Conservation (phyloP, 2,329 filamentous ascomycete genomes). For the Didymosphaeria variabile region DNA sequence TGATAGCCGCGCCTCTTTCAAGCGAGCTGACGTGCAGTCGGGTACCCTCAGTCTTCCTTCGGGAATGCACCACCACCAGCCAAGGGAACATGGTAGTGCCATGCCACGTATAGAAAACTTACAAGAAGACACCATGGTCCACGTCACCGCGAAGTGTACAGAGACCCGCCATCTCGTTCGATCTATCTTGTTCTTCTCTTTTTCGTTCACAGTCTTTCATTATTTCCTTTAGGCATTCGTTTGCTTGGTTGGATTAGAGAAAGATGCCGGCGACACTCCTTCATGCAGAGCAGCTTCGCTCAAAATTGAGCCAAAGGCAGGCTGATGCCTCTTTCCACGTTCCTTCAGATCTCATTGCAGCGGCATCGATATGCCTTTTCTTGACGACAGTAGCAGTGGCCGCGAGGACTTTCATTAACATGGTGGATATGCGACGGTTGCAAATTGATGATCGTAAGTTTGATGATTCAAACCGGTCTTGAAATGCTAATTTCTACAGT, state of each 20-base stretch:
- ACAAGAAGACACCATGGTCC: slow-evolving; percentile 10
- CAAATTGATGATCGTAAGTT: slow-evolving; percentile 25
- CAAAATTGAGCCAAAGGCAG: slow-evolving; percentile 12
- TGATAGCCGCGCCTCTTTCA: slow-evolving; percentile 3
- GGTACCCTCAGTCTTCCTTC: slow-evolving; percentile 14
- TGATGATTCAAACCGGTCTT: not conserved
- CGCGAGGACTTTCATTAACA: slow-evolving; percentile 20
- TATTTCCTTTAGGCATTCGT: slow-evolving; percentile 13
- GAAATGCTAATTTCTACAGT: slow-evolving; percentile 10
- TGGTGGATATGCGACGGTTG: slow-evolving; percentile 15
- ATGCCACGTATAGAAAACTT: slow-evolving; percentile 10
- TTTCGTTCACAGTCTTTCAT: slow-evolving; percentile 7
- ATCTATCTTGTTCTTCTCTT: not conserved
- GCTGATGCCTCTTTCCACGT: slow-evolving; percentile 15
- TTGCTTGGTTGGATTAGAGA: slow-evolving; percentile 1
- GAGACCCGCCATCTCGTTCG: not conserved
- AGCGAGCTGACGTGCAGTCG: slow-evolving; percentile 11
- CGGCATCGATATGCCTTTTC: slow-evolving; percentile 25
- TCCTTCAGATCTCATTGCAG: slow-evolving; percentile 17
- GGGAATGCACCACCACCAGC: slow-evolving; percentile 12
- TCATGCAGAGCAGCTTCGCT: slow-evolving; percentile 3
- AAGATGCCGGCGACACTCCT: slow-evolving; percentile 10
- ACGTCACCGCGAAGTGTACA: not conserved
- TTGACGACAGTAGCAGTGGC: slow-evolving; percentile 18
- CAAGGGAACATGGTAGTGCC: slow-evolving; percentile 10